Evolutionary conservation across 768 basidiomycete species (phyloP).

Genomic region (Peribolospora baueri): DNA sequence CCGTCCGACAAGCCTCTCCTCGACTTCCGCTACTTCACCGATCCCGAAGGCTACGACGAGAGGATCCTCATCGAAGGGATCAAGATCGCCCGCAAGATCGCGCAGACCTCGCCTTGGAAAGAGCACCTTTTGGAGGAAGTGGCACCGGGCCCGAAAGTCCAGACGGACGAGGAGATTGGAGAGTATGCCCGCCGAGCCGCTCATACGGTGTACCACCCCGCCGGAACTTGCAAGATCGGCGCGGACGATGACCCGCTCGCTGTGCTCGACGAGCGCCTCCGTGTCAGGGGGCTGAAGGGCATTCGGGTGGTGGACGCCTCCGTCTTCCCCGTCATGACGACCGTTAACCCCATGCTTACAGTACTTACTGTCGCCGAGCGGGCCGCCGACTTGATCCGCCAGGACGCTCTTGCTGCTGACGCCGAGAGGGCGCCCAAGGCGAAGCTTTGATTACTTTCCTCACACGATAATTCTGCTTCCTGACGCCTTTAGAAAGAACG

Average conservation of each 20-base stretch:
- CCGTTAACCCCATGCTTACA: not conserved
- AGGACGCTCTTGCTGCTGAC: too few species aligned
- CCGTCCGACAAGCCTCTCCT: slow-evolving; percentile 1
- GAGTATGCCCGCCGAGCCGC: slow-evolving; percentile 1
- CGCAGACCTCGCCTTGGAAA: not conserved
- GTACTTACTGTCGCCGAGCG: not conserved
- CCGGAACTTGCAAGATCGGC: slow-evolving; percentile 4
- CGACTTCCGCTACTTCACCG: slow-evolving; percentile 7
- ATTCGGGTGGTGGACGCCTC: slow-evolving; percentile 1
- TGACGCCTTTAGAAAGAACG: too few species aligned
- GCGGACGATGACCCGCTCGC: not conserved
- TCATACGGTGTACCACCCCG: slow-evolving; percentile 4
- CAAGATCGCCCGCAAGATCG: slow-evolving; percentile 2
- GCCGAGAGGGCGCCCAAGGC: too few species aligned
- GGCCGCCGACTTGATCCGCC: not conserved
- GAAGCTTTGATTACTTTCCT: too few species aligned
- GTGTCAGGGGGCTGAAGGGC: slow-evolving; percentile 1
- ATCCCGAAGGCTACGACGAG: slow-evolving; percentile 1
- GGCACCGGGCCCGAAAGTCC: not conserved
- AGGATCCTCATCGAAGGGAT: slow-evolving; percentile 1
- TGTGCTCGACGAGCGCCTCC: slow-evolving; percentile 1
- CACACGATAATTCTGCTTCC: too few species aligned
- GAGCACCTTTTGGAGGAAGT: not conserved
- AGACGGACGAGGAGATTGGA: slow-evolving; percentile 1
- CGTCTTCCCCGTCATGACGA: slow-evolving; percentile 1